Percentiles rank a stretch among this genome's conserved stretches.
These are phyloP conservation scores for Circinella minor DNA, from an alignment of 371 early-diverging fungal species.

Conservation along the genomic window DNA sequence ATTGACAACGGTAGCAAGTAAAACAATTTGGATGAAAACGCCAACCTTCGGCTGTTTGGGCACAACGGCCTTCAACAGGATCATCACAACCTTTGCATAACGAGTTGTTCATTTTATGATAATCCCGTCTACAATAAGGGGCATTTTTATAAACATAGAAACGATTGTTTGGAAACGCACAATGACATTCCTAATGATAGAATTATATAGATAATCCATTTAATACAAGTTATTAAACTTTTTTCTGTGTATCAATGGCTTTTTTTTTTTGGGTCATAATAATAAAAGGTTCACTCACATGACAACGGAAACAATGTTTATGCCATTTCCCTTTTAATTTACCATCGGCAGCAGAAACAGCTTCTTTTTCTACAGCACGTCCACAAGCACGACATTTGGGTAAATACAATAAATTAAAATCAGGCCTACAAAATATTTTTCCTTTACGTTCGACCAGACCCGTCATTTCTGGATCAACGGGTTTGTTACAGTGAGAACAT, in stretches of 20 bases:
- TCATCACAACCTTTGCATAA: constrained; percentile 72
- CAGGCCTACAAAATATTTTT: constrained; percentile 70
- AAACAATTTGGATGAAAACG: constrained; percentile 37
- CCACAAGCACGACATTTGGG: constrained; percentile 70
- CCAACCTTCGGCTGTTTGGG: constrained; percentile 67
- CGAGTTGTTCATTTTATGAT: constrained; percentile 77
- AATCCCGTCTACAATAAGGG: constrained; percentile 78
- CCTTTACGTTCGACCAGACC: constrained; percentile 69
- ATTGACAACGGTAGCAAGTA: constrained; percentile 46
- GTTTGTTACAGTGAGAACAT: constrained; percentile 61
- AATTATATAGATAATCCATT: constrained; percentile 4
- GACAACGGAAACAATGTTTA: constrained; percentile 40
- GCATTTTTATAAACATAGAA: constrained; percentile 76
- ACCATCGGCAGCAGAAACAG: constrained; percentile 70
- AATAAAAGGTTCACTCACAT: constrained; percentile 20
- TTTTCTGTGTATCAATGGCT: not conserved
- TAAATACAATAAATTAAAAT: constrained; percentile 62
- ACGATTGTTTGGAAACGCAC: constrained; percentile 76
- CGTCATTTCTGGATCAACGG: constrained; percentile 68
- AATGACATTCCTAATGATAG: constrained; percentile 31
- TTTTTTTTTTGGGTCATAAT: not conserved
- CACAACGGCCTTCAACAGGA: constrained; percentile 84
- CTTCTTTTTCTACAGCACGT: constrained; percentile 67
- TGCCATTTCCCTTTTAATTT: constrained; percentile 79
- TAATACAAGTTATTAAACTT: too few species aligned